Evolutionary conservation across 1,284 basidiomycete species (phyloP), one percentile per base, ranked within the genome.

Genomic region (Ceratobasidium sp.): DNA sequence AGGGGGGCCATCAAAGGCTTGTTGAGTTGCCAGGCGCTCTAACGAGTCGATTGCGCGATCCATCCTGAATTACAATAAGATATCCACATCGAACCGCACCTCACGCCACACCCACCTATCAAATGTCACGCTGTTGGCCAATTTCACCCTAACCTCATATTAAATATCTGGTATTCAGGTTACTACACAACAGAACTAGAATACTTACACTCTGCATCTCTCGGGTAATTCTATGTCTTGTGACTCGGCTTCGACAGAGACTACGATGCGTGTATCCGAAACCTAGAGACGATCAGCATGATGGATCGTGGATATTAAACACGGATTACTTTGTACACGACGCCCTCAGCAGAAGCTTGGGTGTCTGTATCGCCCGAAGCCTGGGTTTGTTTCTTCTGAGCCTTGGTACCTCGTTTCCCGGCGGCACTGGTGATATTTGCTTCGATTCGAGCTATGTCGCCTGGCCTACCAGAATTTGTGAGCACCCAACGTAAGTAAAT

Each of bases 91-190:
- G 47, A 23, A 6, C 11, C 11, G 33, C 33, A 36, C 4, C 4
- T 11, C 33, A 36, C 49, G 11, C 21, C 16, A 16, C 23, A 64
- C 74, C 52, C 74, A 89, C 91, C 95, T 84, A 74, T 97, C 93
- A 75, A 91, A 95, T 0, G 95, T 97, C 9, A 91, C 87, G 56
- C 88, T 93, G 74, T 97, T 97, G 3, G 93, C 95, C 1, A 97
- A 82, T 77, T 97, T 97, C 60, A 97, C 78, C n/a, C 80, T 82
- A 19, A 29, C n/a, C 16, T 14, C 42, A 21, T 29, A 16, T 13
- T 23, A 13, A 50, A 30, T 6, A 53, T 6, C 11, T 16, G 5
- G 14, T 57, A 44, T 50, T 50, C 16, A 49, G 14, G 13, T 23
- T 30, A 25, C 23, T 42, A 53, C 33, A 11, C 25, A 36, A 44